phyloP scores from a whole-genome alignment of 768 basidiomycete species.

The Lyophyllum shimeji region DNA sequence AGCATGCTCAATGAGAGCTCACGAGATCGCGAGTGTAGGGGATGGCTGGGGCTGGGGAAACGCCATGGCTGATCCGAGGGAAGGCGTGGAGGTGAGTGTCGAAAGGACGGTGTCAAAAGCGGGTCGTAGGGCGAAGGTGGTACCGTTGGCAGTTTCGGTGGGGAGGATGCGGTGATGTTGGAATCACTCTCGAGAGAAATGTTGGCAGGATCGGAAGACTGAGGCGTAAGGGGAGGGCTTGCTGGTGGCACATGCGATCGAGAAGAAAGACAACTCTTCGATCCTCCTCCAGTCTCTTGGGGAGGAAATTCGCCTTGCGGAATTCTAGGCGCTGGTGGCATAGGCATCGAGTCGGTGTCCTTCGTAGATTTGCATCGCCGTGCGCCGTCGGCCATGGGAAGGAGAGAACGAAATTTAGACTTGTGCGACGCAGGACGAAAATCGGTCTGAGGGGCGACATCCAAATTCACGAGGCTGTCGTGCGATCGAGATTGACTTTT shows the following conservation, averaged over 20 bases:
- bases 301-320: conserved; percentile 23
- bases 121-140: conserved; percentile 80
- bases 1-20: conserved; percentile 69
- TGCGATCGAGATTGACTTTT: conserved; percentile 35
- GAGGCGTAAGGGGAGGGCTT: conserved; percentile 39
- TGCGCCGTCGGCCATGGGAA: conserved; percentile 22
- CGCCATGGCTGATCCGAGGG: conserved; percentile 84
- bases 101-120: conserved; percentile 70
- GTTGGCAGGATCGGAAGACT: conserved; percentile 31
- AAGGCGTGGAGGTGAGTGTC: conserved; percentile 72
- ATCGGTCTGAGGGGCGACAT: conserved; percentile 39
- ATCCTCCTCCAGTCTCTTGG: conserved; percentile 19
- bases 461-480: conserved; percentile 42
- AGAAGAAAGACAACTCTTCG: conserved; percentile 15
- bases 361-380: conserved; percentile 22
- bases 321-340: conserved; percentile 22
- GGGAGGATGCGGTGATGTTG: conserved; percentile 29
- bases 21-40: conserved; percentile 62
- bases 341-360: conserved; percentile 12
- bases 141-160: conserved; percentile 32
- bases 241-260: conserved; percentile 20
- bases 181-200: conserved; percentile 17
- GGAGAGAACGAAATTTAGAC: conserved; percentile 43
- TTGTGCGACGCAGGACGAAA: conserved; percentile 36
- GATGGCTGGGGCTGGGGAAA: conserved; percentile 77